Base-by-base conservation (phyloP, 2,329 filamentous ascomycete genomes). In the Aphanoascus verrucosus region DNA sequence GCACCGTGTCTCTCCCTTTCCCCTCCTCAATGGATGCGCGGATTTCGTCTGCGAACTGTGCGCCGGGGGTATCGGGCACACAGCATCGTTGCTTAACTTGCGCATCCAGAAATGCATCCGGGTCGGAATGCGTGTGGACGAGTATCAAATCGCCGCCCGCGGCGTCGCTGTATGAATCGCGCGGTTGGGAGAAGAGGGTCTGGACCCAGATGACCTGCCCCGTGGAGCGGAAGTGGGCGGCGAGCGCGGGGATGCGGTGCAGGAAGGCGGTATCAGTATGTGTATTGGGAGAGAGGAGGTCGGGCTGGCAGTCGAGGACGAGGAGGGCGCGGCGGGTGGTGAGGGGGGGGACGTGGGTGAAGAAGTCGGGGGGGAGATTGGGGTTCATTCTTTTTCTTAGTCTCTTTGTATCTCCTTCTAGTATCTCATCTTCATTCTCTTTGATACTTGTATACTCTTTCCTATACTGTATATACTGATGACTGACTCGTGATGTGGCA, bases 281-380 rank as follows among this genome's bases (percentile, higher is more conserved):
- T n/a, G n/a, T n/a, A 49, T 81, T 76, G 1, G 79, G 71, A 5
- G 81, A 76, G 55, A 94, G 72, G 63, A 97, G 95, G 67, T 96
- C 91, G 62, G 94, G 88, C 65, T 97, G 93, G 35, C 94, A 80
- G 63, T 95, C 91, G 58, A 96, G 77, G 15, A 94, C 73, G 17
- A 97, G 74, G 42, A 98, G 76, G 1, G 88, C 91, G 69, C 81
- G 80, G 54, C 77, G 72, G 20, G 79, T 82, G 57, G 78, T 70
- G 56, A 83, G 74, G 17, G 49, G 49, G 12, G 57, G 57, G 19
- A 53, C 46, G 14, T 53, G 49, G 9, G 52, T 43, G 44, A 59
- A 51, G 28, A 57, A 47, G 34, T 46, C 53, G 15, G 56, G 42
- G 5, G 56, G 44, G 17, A 59, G 55, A 52, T 31, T 3, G 23